phyloP scores from a whole-genome alignment of 371 early-diverging fungal genomes.

The Rhizopus delemar region DNA sequence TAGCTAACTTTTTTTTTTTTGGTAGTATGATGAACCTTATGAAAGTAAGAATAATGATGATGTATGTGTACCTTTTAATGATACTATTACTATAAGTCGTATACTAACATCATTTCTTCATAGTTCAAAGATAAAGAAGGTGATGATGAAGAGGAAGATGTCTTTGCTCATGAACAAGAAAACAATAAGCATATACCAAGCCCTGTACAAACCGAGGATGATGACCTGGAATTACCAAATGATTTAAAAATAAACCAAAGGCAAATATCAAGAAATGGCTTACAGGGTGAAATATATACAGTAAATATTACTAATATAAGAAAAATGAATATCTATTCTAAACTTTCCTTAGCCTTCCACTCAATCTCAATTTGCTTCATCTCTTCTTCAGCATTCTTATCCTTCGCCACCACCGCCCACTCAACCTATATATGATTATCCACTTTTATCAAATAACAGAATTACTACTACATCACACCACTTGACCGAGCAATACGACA shows the following conservation, averaged over 20 bases:
- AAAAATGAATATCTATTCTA: neutral
- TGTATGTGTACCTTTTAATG: constrained; percentile 32
- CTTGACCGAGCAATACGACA: neutral
- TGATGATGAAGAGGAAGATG: constrained; percentile 18
- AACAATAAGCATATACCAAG: constrained; percentile 10
- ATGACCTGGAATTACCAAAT: constrained; percentile 5
- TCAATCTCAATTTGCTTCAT: constrained; percentile 6
- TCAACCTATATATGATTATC: neutral
- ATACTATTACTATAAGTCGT: no score
- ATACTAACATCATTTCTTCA: neutral
- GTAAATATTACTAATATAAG: neutral
- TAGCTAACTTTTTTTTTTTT: neutral
- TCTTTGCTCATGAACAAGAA: constrained; percentile 14
- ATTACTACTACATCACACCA: neutral
- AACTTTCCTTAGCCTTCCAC: neutral
- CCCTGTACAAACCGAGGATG: constrained; percentile 9
- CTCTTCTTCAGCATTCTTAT: constrained; percentile 14
- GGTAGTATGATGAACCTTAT: constrained; percentile 65
- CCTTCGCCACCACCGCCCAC: constrained; percentile 13
- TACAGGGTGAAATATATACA: neutral
- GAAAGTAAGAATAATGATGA: constrained; percentile 67
- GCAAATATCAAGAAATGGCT: constrained; percentile 4
- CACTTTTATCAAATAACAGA: constrained; percentile 2
- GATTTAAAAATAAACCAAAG: constrained; percentile 16
- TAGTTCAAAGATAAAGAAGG: constrained; percentile 26